A percentile compares a stretch with the other conserved stretches of the same genome.
phyloP scores from a whole-genome alignment of 108 stramenopile genomes.

The Parietichytrium sp. region DNA sequence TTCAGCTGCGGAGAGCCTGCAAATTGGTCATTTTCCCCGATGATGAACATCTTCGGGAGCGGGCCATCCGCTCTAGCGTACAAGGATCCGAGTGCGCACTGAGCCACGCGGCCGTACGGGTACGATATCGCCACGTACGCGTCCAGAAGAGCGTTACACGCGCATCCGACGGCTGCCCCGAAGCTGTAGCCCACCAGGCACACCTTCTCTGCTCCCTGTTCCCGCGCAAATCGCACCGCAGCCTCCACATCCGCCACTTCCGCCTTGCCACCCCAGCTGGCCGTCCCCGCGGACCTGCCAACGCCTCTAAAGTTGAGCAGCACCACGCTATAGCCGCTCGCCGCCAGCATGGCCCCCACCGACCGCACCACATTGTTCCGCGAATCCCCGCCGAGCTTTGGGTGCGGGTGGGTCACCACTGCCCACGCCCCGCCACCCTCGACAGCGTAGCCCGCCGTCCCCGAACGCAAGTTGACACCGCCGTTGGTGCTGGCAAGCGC shows the following conservation, averaged over 20 bases:
- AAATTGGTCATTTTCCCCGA: constrained; percentile 21
- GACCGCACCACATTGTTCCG: not conserved
- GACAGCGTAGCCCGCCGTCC: too few species aligned
- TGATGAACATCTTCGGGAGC: constrained; percentile 16
- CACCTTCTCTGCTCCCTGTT: not conserved
- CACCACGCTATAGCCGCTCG: not conserved
- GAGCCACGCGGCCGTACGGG: constrained; percentile 15
- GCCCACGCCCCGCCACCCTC: too few species aligned
- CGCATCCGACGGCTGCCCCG: not conserved
- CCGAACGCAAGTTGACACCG: too few species aligned
- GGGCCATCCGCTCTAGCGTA: not conserved
- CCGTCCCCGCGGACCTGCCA: not conserved
- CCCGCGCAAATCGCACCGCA: not conserved
- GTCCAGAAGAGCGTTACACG: not conserved
- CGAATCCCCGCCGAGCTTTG: constrained; percentile 6
- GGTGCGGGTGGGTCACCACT: constrained; percentile 33
- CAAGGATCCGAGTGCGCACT: not conserved
- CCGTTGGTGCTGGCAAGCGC: too few species aligned
- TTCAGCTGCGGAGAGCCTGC: not conserved
- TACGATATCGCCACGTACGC: constrained; percentile 18
- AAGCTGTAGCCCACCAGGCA: constrained; percentile 17
- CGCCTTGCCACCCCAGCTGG: not conserved
- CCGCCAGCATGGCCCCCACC: not conserved
- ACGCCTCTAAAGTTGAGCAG: not conserved
- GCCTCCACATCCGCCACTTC: constrained; percentile 12